phyloP scores from a whole-genome alignment of 257 asterid species.

The Fraxinus quadrangulata region DNA sequence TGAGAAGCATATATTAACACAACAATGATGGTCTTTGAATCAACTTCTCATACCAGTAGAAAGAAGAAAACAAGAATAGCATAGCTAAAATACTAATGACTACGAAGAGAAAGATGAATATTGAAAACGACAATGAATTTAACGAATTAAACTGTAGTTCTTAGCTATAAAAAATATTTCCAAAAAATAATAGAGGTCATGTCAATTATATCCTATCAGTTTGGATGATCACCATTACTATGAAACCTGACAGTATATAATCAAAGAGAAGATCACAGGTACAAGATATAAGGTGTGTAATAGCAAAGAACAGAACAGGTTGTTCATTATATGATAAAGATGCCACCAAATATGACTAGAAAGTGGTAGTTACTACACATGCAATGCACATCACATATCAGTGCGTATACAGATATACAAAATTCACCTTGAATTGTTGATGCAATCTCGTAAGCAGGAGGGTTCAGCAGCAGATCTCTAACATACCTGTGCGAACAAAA shows the following conservation, averaged over 20 bases:
- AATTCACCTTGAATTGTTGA: conserved; percentile 70
- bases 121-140: background rate
- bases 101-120: background rate
- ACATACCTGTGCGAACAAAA: conserved; percentile 58
- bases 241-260: background rate
- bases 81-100: background rate
- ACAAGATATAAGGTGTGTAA: background rate
- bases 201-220: background rate
- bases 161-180: background rate
- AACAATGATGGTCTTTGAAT: background rate
- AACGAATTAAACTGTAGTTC: background rate
- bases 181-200: background rate
- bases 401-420: background rate
- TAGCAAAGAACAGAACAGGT: background rate
- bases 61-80: background rate
- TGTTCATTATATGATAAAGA: background rate
- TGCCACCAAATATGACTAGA: background rate
- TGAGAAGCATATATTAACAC: background rate
- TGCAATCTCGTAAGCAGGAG: conserved; percentile 90
- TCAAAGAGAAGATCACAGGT: background rate
- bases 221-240: background rate
- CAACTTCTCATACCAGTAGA: background rate
- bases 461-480: conserved; percentile 91
- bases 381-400: conserved; percentile 1
- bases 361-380: conserved; percentile 8